Conservation (phyloP, 2,329 filamentous ascomycete species). For the Tolypocladium amazonense region DNA sequence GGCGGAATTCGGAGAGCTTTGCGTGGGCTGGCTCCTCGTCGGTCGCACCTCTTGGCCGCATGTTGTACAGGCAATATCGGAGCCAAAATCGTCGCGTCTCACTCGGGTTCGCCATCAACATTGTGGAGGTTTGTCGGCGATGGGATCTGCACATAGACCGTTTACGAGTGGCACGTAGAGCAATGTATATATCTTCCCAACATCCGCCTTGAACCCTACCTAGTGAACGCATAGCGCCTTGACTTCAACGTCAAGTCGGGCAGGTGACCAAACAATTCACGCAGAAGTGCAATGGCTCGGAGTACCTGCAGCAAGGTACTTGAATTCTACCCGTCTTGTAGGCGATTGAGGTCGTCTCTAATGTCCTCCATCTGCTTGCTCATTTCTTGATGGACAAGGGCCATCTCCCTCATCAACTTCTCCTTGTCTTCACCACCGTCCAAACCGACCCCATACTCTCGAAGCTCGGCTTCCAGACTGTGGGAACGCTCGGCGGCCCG, state of each 20-base stretch:
- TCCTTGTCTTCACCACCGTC: slow-evolving; percentile 29
- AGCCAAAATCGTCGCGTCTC: neutral
- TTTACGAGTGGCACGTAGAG: neutral
- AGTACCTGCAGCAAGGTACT: neutral
- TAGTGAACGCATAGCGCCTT: neutral
- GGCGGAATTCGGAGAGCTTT: neutral
- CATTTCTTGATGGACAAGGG: slow-evolving; percentile 39
- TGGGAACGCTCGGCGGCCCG: slow-evolving; percentile 33
- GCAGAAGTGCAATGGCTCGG: too few species aligned
- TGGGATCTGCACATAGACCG: neutral
- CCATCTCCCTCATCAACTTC: slow-evolving; percentile 42
- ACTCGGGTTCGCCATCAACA: neutral
- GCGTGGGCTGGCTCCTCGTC: neutral
- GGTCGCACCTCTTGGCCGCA: neutral
- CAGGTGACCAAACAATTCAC: too few species aligned
- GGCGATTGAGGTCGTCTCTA: slow-evolving; percentile 31
- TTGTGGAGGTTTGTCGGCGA: neutral
- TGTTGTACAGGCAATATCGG: neutral
- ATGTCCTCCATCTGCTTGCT: slow-evolving; percentile 38
- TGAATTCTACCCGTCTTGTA: slow-evolving; percentile 7
- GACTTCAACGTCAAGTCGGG: too few species aligned
- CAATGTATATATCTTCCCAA: neutral
- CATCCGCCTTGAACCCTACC: neutral
- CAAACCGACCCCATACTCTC: slow-evolving; percentile 36
- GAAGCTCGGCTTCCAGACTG: slow-evolving; percentile 30